These are phyloP conservation scores for Ceratobasidium sp. DNA, from an alignment of 1,284 basidiomycete species.

Conservation along the genomic window DNA sequence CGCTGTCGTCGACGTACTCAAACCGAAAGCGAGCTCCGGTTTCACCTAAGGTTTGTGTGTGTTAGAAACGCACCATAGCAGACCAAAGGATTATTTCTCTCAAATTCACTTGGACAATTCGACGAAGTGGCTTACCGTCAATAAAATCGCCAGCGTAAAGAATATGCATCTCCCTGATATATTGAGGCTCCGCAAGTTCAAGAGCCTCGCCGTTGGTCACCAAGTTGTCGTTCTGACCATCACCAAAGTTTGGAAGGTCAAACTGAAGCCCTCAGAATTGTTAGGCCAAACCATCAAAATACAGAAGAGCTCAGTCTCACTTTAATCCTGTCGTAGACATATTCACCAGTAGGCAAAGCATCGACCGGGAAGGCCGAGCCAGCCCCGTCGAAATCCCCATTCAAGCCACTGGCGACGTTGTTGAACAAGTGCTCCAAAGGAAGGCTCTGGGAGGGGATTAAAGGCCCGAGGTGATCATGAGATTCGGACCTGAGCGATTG, in stretches of 20 bases:
- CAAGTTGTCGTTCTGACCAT: slow-evolving; percentile 14
- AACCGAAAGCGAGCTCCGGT: slow-evolving; percentile 44
- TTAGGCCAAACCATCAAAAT: background rate
- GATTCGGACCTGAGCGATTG: too few species aligned
- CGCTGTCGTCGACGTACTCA: slow-evolving; percentile 42
- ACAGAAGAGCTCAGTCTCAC: background rate
- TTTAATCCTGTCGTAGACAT: slow-evolving; percentile 14
- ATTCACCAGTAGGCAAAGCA: background rate
- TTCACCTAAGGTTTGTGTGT: slow-evolving; percentile 34
- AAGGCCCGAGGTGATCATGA: too few species aligned
- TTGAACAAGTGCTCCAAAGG: slow-evolving; percentile 22
- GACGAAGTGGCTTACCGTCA: slow-evolving; percentile 28
- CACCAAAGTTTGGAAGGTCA: background rate
- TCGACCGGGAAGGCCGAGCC: slow-evolving; percentile 20
- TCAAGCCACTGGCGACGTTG: slow-evolving; percentile 31
- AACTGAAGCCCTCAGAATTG: background rate
- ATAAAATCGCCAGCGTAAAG: slow-evolving; percentile 49
- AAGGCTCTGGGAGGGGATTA: slow-evolving; percentile 4
- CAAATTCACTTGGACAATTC: background rate
- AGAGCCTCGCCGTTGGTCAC: slow-evolving; percentile 17
- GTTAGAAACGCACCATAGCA: too few species aligned
- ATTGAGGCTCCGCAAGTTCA: slow-evolving; percentile 13
- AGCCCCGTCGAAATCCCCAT: slow-evolving; percentile 36
- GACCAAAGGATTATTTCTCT: background rate
- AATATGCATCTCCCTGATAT: slow-evolving; percentile 46